Percentiles rank a stretch among this genome's conserved stretches.
phyloP scores from a whole-genome alignment of 768 basidiomycete species.

The Boletus eberwhitei region DNA sequence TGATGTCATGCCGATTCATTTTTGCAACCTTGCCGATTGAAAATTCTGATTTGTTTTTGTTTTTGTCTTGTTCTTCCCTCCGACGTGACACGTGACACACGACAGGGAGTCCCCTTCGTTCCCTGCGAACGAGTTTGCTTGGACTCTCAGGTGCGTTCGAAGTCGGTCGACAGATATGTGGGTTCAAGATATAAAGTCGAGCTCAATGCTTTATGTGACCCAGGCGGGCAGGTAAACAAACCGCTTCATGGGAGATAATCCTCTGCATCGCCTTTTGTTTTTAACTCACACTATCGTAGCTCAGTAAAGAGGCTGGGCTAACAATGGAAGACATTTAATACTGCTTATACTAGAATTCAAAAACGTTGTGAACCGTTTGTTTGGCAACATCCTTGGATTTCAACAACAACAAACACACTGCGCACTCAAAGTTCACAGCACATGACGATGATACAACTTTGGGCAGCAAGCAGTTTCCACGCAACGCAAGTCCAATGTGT shows the following conservation, averaged over 20 bases:
- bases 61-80: no score
- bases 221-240: not conserved
- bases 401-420: conserved; percentile 15
- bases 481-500: not conserved
- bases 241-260: no score
- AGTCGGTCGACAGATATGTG: not conserved
- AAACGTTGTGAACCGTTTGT: not conserved
- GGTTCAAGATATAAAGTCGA: not conserved
- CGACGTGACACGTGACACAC: no score
- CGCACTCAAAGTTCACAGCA: no score
- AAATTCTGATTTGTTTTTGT: not conserved
- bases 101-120: no score
- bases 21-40: conserved; percentile 9
- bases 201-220: not conserved
- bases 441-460: not conserved
- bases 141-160: not conserved
- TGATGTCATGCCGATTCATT: conserved; percentile 27
- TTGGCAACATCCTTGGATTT: conserved; percentile 11
- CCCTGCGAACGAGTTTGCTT: not conserved
- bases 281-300: not conserved
- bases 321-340: not conserved
- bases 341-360: not conserved
- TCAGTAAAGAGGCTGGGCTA: no score
- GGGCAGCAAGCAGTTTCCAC: not conserved
- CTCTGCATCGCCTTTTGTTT: not conserved